Base-by-base conservation (phyloP, 2,329 filamentous ascomycete genomes). In the Sporothrix luriei region DNA sequence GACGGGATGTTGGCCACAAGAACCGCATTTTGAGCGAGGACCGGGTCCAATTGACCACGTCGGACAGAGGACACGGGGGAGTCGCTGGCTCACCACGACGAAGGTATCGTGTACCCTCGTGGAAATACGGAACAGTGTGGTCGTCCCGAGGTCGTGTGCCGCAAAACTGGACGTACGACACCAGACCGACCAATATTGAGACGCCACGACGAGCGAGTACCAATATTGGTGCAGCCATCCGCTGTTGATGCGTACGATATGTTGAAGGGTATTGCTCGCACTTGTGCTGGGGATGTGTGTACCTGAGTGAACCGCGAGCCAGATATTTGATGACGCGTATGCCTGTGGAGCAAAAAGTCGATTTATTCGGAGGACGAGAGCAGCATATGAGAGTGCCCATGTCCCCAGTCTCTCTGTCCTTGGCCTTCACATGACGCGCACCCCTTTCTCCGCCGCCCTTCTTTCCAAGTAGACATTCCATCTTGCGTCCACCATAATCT, bases 271-370 rank as follows among this genome's bases (percentile, higher is more conserved):
- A 24, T 46, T 26, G 51, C 13, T 46, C 57, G 38, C 21, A 16
- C 38, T 24, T 46, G 38, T 46, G 16, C 16, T 26, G 33, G n/a
- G n/a, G n/a, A 21, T 46, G 11, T 9, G 21, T n/a, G 29, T 19
- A 57, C 29, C 5, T 16, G 3, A 61, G 48, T n/a, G 48, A 24
- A 24, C 33, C 14, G n/a, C 57, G 11, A 48, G 61, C 57, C n/a
- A 48, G 61, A 64, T 19, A 49, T 33, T 64, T 33, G 61, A 64
- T 64, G 61, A 40, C 61, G 61, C 61, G 43, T 64, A 49, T 49
- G 61, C 61, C 16, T 64, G 61, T 64, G 61, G 61, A 64, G 61
- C 21, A 64, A 64, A 19, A n/a, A 62, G 11, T 19, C 57, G 11
- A n/a, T 43, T 26, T 38, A 10, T n/a, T 46, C 13, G 57, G 38